A percentile compares a stretch with the other conserved stretches of the same genome.
phyloP scores from a whole-genome alignment of 306 rosid species.

The Pterocarpus santalinus region DNA sequence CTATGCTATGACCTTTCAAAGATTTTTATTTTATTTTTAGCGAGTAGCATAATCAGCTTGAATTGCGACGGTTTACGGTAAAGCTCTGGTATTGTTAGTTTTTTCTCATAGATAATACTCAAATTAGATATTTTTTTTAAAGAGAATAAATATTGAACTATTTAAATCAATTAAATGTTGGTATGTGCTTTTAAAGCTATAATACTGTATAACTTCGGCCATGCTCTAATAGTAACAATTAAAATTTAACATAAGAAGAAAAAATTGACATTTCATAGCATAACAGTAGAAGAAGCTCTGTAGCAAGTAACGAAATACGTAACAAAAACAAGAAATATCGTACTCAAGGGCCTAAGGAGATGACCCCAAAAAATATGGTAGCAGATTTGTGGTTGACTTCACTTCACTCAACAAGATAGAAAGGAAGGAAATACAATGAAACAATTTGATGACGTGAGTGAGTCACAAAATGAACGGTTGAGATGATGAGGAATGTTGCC shows the following conservation, averaged over 20 bases:
- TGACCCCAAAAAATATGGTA: too few species aligned
- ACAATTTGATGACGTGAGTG: constrained; percentile 20
- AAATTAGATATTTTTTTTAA: too few species aligned
- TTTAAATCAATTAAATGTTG: too few species aligned
- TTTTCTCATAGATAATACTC: too few species aligned
- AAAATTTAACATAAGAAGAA: background rate
- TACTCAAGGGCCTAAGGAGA: too few species aligned
- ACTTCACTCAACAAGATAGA: too few species aligned
- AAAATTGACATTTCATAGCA: constrained; percentile 7
- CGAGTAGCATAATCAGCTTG: too few species aligned
- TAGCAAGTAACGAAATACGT: constrained; percentile 10
- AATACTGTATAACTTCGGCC: background rate
- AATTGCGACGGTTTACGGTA: too few species aligned
- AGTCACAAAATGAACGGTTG: constrained; percentile 50
- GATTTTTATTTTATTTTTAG: too few species aligned
- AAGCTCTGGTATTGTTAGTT: too few species aligned
- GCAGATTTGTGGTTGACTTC: too few species aligned
- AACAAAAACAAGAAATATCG: constrained; percentile 5
- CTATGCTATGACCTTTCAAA: background rate
- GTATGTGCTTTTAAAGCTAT: background rate
- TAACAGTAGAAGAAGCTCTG: constrained; percentile 22
- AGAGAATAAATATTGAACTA: too few species aligned
- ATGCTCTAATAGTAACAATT: background rate
- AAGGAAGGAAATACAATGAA: background rate
- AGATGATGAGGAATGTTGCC: constrained; percentile 65